A percentile compares a stretch with the other conserved stretches of the same genome.
Evolutionary conservation across 768 basidiomycete genomes (phyloP).

Genomic region (Filobasidium floriforme): DNA sequence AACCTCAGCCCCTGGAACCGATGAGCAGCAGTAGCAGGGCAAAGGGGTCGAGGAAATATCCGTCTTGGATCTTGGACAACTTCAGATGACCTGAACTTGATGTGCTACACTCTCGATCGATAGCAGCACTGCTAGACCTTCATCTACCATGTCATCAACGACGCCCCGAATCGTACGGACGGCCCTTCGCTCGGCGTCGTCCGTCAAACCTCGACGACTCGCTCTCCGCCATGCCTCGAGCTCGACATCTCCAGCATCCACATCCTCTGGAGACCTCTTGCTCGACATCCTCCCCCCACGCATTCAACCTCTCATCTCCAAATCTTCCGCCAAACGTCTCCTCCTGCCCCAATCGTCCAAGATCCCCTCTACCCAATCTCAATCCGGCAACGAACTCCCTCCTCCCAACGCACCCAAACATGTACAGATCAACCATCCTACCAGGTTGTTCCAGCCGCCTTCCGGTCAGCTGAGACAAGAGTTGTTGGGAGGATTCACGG

Average conservation of each 20-base stretch:
- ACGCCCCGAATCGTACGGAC: no score
- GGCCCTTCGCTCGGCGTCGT: not conserved
- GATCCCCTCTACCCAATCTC: not conserved
- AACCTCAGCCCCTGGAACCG: no score
- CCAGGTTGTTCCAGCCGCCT: conserved; percentile 26
- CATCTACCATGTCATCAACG: no score
- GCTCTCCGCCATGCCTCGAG: not conserved
- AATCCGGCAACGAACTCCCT: not conserved
- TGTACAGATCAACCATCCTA: conserved; percentile 35
- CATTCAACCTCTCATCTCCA: conserved; percentile 8
- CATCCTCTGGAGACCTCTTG: not conserved
- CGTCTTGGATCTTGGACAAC: no score
- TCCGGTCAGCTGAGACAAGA: conserved; percentile 7
- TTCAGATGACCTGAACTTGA: no score
- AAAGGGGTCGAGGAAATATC: no score
- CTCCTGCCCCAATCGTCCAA: conserved; percentile 6
- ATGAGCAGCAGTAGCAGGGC: no score
- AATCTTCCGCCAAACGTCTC: not conserved
- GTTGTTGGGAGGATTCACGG: conserved; percentile 22
- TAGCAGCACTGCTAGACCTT: no score
- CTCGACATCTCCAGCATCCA: not conserved
- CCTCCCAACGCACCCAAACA: conserved; percentile 22
- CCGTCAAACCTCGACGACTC: not conserved
- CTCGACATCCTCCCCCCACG: not conserved
- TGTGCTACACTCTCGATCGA: no score